Evolutionary conservation across 2,329 filamentous ascomycete species (phyloP), one percentile per base, ranked within the genome.

Genomic region (Penicillium nordicum): DNA sequence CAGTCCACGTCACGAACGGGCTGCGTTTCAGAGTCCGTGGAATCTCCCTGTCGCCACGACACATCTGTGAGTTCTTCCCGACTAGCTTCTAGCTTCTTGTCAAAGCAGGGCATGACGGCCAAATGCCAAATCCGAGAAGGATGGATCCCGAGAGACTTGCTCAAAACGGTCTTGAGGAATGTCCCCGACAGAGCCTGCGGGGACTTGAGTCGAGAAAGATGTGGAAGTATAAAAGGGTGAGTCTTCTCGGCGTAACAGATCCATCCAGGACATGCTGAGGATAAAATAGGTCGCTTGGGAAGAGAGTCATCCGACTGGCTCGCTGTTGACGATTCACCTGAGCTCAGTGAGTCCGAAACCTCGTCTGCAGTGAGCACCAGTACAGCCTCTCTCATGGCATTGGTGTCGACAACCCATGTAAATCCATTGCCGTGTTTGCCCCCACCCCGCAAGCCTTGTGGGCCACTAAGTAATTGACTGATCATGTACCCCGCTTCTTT

Each of bases 221-320:
- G 92, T 29, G 92, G 91, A 48, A 99, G 82, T 53, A 97, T 86
- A 69, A 97, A 88, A 1, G 94, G 92, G 69, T 99, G 94, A 53
- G 93, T 97, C 78, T 99, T 97, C 74, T 99, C 94, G 27, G 93
- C 93, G 69, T 99, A 99, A 76, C 94, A 99, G 54, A 99, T 93
- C 92, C 95, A 99, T 8, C 94, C 94, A 0, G 94, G 94, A 72
- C 94, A 99, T 21, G 91, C 91, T 4, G 92, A 92, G 9, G 92
- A 91, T 42, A 99, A 81, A 27, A 80, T 72, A 23, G 78, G 78
- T 25, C 68, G 71, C 51, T 75, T 75, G 2, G 76, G 72, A 37
- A 63, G 54, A 30, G 69, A 41, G 38, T 62, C 67, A 27, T 59
- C 51, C 21, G 38, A 29, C 63, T 62, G 30, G 46, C 57, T 54